phyloP scores from a whole-genome alignment of 345 rosid species.

The Heritiera littoralis region DNA sequence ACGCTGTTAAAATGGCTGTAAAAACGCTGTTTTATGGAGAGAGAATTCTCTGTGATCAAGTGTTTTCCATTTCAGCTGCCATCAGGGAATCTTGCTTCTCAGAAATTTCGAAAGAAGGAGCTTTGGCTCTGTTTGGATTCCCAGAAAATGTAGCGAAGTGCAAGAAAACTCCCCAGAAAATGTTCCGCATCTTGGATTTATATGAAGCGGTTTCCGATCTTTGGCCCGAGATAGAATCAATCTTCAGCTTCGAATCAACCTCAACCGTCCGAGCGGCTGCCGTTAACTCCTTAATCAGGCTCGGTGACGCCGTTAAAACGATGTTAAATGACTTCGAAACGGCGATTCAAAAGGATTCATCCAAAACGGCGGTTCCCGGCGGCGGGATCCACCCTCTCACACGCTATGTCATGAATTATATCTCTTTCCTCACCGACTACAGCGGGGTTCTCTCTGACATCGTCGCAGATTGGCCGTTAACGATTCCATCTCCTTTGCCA shows the following conservation, averaged over 20 bases:
- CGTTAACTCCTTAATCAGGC: conserved; percentile 48
- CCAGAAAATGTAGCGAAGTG: conserved; percentile 61
- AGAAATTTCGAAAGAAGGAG: conserved; percentile 55
- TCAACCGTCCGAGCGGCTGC: conserved; percentile 52
- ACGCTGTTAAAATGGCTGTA: conserved; percentile 49
- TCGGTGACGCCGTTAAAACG: conserved; percentile 50
- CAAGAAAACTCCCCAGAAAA: conserved; percentile 67
- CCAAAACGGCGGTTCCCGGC: conserved; percentile 58
- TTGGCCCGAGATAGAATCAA: conserved; percentile 57
- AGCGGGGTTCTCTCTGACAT: conserved; percentile 53
- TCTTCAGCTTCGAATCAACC: conserved; percentile 61
- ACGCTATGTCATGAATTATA: conserved; percentile 89
- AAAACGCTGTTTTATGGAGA: conserved; percentile 61
- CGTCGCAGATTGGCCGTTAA: conserved; percentile 55
- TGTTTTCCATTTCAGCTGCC: conserved; percentile 49
- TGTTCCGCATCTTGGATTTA: conserved; percentile 74
- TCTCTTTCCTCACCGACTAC: conserved; percentile 72
- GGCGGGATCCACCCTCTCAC: conserved; percentile 86
- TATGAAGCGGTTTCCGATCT: conserved; percentile 63
- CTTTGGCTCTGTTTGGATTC: conserved; percentile 58
- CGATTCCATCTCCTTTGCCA: conserved; percentile 42
- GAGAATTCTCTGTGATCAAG: conserved; percentile 60
- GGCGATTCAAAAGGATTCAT: conserved; percentile 62
- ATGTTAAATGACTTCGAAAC: conserved; percentile 67
- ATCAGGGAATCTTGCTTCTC: conserved; percentile 59